Evolutionary conservation across 441 rosid genomes (phyloP).

Genomic region (Adansonia madagascariensis): DNA sequence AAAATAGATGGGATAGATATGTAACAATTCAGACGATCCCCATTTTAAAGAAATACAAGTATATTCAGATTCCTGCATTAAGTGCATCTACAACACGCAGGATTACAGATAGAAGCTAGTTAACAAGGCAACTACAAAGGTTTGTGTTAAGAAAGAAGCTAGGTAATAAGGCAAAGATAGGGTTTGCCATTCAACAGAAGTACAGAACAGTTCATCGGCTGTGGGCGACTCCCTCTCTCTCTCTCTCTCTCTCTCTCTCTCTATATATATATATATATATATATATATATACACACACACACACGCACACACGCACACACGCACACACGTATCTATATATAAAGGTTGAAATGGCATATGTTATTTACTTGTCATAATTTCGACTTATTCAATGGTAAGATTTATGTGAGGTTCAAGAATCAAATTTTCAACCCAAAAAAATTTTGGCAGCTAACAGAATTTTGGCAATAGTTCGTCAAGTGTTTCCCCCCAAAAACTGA

Average conservation of each 20-base stretch:
- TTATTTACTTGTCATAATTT: not conserved
- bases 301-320: no score
- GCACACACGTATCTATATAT: not conserved
- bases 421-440: not conserved
- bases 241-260: no score
- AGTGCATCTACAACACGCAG: not conserved
- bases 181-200: conserved; percentile 1
- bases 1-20: not conserved
- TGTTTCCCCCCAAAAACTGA: not conserved
- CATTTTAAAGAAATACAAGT: not conserved
- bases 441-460: not conserved
- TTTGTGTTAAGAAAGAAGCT: not conserved
- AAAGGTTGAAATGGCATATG: not conserved
- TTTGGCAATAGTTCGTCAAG: not conserved
- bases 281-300: no score
- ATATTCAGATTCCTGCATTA: not conserved
- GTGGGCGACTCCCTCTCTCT: no score
- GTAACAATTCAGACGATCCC: conserved; percentile 5
- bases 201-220: not conserved
- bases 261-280: no score
- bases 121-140: not conserved
- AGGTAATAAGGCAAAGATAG: not conserved
- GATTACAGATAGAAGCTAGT: not conserved
- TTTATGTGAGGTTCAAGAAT: not conserved
- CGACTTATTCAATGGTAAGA: not conserved